Evolutionary conservation across 2,329 filamentous ascomycete genomes (phyloP), one percentile per base, ranked within the genome.

Genomic region (Exophiala sp.): DNA sequence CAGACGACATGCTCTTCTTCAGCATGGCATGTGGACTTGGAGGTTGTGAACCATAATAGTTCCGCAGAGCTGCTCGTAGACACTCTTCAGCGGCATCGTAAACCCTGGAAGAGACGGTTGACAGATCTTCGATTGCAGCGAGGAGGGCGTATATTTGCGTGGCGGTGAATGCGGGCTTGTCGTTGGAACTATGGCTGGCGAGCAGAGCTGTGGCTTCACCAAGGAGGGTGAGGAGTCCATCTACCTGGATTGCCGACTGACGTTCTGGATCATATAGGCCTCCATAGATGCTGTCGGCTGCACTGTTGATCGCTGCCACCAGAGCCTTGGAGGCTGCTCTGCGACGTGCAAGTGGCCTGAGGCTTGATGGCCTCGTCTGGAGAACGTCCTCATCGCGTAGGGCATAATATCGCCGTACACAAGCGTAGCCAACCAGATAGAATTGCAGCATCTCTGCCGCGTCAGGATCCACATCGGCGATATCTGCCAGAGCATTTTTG

Each of bases 361-460:
- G 71, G 20, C 71, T 66, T 41, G 65, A 57, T 11, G 45, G 2
- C 52, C 46, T 53, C n/a, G 7, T 38, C 8, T 71, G 58, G 4
- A 69, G 59, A 3, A 78, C 59, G n/a, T 79, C 76, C 63, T 83
- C 81, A 65, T 97, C 92, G 45, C 92, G 84, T n/a, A 91, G 80
- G 58, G 91, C 87, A 70, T 95, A 97, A 74, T 92, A 96, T 62
- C 86, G 87, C 34, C 92, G 87, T 16, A 97, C 77, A 0, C 91
- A 95, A 18, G 91, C 92, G 66, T 97, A 97, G 18, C 92, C 92
- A 68, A 89, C 94, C 8, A 96, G 83, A 72, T 91, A 87, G 57
- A 87, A 88, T 43, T 91, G 89, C 2, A 97, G 78, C 9, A 96
- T 81, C 62, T 88, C 81, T 7, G 91, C 92, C 6, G 90, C 91